phyloP scores from a whole-genome alignment of 257 asterid species.

The Solanum sitiens region DNA sequence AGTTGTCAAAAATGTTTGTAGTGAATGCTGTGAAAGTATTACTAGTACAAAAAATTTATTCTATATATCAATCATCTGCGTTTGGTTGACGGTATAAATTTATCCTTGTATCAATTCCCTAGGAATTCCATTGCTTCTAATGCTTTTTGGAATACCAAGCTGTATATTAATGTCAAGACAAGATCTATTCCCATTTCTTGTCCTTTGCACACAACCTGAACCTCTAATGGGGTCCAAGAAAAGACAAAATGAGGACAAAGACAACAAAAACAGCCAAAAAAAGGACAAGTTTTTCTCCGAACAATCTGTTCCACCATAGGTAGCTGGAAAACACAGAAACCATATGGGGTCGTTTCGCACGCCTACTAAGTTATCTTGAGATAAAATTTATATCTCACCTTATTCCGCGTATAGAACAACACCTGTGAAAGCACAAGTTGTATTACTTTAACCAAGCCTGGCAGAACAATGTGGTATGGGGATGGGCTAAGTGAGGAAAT shows the following conservation, averaged over 20 bases:
- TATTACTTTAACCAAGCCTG: background rate
- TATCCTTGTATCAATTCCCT: background rate
- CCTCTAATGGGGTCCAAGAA: background rate
- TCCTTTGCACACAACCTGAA: background rate
- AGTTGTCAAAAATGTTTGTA: background rate
- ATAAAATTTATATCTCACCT: background rate
- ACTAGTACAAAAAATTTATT: background rate
- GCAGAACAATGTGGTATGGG: background rate
- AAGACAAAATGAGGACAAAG: background rate
- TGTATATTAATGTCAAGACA: background rate
- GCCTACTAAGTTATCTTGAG: background rate
- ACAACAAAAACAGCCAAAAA: background rate
- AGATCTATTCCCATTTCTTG: background rate
- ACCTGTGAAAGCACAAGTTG: background rate
- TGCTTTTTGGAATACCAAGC: background rate
- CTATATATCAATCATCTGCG: background rate
- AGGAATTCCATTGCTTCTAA: background rate
- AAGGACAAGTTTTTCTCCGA: background rate
- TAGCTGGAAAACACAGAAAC: background rate
- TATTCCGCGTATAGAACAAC: background rate
- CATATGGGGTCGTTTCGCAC: background rate
- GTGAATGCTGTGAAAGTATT: background rate
- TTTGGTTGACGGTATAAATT: background rate
- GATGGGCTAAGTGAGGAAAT: background rate
- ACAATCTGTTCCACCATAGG: background rate